Conservation (phyloP, 331 rosid genomes). For the Quercus phellos region DNA sequence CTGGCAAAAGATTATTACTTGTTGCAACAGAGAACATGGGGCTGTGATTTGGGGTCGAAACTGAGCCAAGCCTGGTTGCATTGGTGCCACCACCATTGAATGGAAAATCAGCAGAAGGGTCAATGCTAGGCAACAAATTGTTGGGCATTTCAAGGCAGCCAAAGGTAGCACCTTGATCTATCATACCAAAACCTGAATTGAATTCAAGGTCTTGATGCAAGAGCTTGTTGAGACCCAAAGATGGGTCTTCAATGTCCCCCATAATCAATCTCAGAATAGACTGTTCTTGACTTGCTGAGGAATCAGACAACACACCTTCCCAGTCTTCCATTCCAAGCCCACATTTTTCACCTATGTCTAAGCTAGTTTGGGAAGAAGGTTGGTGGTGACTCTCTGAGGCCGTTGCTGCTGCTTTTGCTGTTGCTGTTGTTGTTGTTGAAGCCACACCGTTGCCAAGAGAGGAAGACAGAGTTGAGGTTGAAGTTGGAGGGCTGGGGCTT, state of each 20-base stretch:
- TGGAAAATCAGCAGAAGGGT: conserved; percentile 48
- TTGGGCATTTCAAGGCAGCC: conserved; percentile 32
- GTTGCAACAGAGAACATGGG: conserved; percentile 35
- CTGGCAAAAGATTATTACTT: conserved; percentile 34
- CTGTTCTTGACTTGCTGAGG: conserved; percentile 63
- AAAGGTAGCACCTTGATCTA: conserved; percentile 47
- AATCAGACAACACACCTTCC: conserved; percentile 73
- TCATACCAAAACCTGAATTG: conserved; percentile 35
- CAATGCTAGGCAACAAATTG: conserved; percentile 36
- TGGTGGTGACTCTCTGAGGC: conserved; percentile 29
- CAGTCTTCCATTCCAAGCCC: conserved; percentile 74
- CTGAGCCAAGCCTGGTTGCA: conserved; percentile 28
- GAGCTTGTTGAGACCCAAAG: conserved; percentile 67
- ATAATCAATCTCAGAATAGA: conserved; percentile 65
- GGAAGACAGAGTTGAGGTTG: conserved; percentile 91
- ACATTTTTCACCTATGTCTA: conserved; percentile 54
- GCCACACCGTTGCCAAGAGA: conserved; percentile 50
- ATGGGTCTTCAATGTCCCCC: conserved; percentile 77
- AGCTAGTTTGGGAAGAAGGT: conserved; percentile 15
- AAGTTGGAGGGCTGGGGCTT: conserved; percentile 74
- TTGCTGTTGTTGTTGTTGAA: conserved; percentile 32
- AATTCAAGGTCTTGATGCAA: conserved; percentile 58
- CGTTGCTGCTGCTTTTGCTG: conserved; percentile 16
- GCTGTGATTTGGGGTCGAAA: conserved; percentile 14
- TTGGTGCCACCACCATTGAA: conserved; percentile 27